Conservation (phyloP, 768 basidiomycete species). For the Serpula lacrymans region DNA sequence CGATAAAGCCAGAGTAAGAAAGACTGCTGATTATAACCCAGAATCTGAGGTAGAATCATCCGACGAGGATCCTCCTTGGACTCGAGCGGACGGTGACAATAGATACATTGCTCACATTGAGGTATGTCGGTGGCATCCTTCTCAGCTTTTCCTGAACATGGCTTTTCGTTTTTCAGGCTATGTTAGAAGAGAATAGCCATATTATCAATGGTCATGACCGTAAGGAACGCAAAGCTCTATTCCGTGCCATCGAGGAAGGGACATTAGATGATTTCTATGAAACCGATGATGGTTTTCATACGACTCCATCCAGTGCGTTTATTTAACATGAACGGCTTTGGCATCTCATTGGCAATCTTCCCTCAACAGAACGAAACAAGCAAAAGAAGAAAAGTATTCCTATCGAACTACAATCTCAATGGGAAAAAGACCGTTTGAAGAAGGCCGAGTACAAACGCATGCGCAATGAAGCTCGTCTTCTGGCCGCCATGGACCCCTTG, state of each 20-base stretch:
- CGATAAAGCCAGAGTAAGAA: slow-evolving; percentile 14
- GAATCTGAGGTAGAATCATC: slow-evolving; percentile 13
- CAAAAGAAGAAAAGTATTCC: slow-evolving; percentile 49
- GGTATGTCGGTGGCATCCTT: slow-evolving; percentile 35
- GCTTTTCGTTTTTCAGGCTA: slow-evolving; percentile 38
- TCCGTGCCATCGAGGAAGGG: slow-evolving; percentile 60
- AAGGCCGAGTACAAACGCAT: slow-evolving; percentile 75
- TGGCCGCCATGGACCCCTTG: slow-evolving; percentile 62
- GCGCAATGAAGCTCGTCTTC: slow-evolving; percentile 54
- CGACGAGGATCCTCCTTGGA: slow-evolving; percentile 21
- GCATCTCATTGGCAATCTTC: neutral
- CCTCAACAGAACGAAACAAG: slow-evolving; percentile 46
- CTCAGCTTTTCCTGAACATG: neutral
- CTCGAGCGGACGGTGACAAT: slow-evolving; percentile 56
- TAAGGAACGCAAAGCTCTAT: slow-evolving; percentile 52
- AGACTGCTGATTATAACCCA: too few species aligned
- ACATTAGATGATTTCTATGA: slow-evolving; percentile 41
- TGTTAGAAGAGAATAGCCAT: slow-evolving; percentile 58
- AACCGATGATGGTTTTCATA: slow-evolving; percentile 27
- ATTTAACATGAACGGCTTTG: too few species aligned
- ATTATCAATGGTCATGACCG: slow-evolving; percentile 42
- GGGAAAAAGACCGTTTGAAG: slow-evolving; percentile 78
- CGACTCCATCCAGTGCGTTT: neutral
- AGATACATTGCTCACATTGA: slow-evolving; percentile 52
- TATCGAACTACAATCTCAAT: slow-evolving; percentile 57